Conservation (phyloP, 2,329 filamentous ascomycete genomes). For the Colletotrichum lupini region DNA sequence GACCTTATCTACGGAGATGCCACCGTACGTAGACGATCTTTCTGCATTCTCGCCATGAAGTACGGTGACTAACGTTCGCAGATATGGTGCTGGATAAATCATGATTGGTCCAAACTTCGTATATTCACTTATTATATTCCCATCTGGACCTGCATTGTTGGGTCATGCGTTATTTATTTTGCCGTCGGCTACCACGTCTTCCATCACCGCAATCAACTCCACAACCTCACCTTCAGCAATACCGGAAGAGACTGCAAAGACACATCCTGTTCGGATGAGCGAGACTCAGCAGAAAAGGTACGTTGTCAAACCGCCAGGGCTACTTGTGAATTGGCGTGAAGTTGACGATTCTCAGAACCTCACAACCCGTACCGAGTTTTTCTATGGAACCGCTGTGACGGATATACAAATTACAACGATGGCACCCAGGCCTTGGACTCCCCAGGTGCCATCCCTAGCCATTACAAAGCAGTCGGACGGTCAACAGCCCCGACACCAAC, state of each 20-base stretch:
- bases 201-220: conserved; percentile 65
- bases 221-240: conserved; percentile 63
- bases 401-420: conserved; percentile 59
- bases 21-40: conserved; percentile 54
- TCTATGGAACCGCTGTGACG: conserved; percentile 63
- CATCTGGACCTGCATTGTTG: conserved; percentile 68
- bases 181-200: conserved; percentile 71
- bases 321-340: not conserved
- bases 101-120: conserved; percentile 64
- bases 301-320: conserved; percentile 14
- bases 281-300: conserved; percentile 49
- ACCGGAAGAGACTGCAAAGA: conserved; percentile 49
- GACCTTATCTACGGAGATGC: conserved; percentile 63
- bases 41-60: not conserved
- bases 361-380: conserved; percentile 46
- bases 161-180: conserved; percentile 66
- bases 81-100: conserved; percentile 73
- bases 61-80: conserved; percentile 39
- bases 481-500: conserved; percentile 1
- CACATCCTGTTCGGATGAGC: conserved; percentile 40
- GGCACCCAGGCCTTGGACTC: conserved; percentile 24
- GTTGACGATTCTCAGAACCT: conserved; percentile 37
- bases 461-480: conserved; percentile 14
- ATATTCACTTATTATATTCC: conserved; percentile 72
- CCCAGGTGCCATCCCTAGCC: conserved; percentile 34